phyloP scores from a whole-genome alignment of 2,329 filamentous ascomycete species.

The Neocucurbitaria cava region DNA sequence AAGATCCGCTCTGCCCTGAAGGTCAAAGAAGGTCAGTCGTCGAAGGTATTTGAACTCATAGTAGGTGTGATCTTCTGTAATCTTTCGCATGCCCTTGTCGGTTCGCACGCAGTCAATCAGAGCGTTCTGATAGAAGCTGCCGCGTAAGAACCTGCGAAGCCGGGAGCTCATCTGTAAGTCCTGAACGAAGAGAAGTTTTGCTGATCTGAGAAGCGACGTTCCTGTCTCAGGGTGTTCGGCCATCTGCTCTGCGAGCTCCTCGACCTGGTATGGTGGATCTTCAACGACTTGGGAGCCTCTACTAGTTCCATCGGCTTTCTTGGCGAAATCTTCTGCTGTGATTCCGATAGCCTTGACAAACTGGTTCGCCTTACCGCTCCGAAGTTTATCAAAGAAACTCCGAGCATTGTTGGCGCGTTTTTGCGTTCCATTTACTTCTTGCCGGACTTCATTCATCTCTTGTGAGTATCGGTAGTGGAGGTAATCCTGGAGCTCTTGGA shows the following conservation, averaged over 20 bases:
- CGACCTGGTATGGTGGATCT: conserved; percentile 78
- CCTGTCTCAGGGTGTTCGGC: conserved; percentile 62
- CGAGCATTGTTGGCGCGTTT: conserved; percentile 83
- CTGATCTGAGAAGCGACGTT: conserved; percentile 76
- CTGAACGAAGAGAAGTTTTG: conserved; percentile 87
- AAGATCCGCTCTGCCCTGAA: conserved; percentile 83
- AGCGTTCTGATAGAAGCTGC: conserved; percentile 82
- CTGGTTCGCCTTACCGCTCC: conserved; percentile 78
- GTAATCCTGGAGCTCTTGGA: conserved; percentile 96
- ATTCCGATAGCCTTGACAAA: conserved; percentile 92
- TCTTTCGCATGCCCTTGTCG: conserved; percentile 90
- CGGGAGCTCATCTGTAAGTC: conserved; percentile 88
- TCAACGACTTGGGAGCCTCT: conserved; percentile 72
- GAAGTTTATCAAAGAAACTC: conserved; percentile 81
- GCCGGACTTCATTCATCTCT: conserved; percentile 80
- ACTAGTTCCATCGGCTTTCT: conserved; percentile 81
- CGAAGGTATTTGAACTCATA: conserved; percentile 98
- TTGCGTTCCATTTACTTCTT: conserved; percentile 71
- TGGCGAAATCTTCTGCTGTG: conserved; percentile 83
- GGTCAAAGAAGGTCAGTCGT: conserved; percentile 82
- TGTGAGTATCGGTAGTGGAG: conserved; percentile 90
- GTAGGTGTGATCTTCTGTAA: conserved; percentile 93
- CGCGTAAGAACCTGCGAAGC: conserved; percentile 85
- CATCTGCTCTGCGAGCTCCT: conserved; percentile 84
- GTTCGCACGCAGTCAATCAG: conserved; percentile 88